Evolutionary conservation across 148 eudicot species (phyloP), one percentile per base, ranked within the genome.

Genomic region (Camellia granthamiana): DNA sequence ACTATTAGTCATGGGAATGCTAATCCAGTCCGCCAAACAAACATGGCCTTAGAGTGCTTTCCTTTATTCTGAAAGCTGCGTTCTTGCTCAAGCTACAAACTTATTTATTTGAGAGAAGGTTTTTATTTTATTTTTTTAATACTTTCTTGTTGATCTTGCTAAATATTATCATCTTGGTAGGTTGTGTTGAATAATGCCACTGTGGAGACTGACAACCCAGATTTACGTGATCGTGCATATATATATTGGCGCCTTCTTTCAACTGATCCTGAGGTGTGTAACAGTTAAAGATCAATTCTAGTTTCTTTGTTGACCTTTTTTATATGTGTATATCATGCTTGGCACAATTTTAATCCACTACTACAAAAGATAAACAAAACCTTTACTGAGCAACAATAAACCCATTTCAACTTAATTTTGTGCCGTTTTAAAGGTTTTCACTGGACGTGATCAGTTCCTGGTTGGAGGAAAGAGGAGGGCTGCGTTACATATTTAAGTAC

Each of bases 211-310:
- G 98, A 96, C 87, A 96, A 96, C 81, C 99, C 99, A 23, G 99
- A 96, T 84, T 85, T 96, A 70, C 93, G 98, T 72, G 99, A 96
- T 78, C 99, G 98, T 81, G 98, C 99, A 62, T 93, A 96, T 81
- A 96, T 96, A 71, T 96, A 96, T 78, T 96, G 99, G 99, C 97
- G 98, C 67, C 98, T 96, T 83, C 99, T 96, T 70, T 96, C 99
- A 77, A 96, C 98, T 65, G 98, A 96, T 88, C 99, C 99, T 42
- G 99, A 96, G 98, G 99, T 92, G 75, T 74, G 85, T 69, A 72
- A 74, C 55, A 52, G 46, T 54, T n/a, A 23, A 2, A 46, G n/a
- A 76, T 21, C 52, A 49, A 49, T 49, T 49, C 6, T 49, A 42
- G 11, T 72, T 55, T 72, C 71, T 61, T 15, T 42, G 6, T 72